phyloP scores from a whole-genome alignment of 805 yeast genomes.

The Ogataea wickerhamii region DNA sequence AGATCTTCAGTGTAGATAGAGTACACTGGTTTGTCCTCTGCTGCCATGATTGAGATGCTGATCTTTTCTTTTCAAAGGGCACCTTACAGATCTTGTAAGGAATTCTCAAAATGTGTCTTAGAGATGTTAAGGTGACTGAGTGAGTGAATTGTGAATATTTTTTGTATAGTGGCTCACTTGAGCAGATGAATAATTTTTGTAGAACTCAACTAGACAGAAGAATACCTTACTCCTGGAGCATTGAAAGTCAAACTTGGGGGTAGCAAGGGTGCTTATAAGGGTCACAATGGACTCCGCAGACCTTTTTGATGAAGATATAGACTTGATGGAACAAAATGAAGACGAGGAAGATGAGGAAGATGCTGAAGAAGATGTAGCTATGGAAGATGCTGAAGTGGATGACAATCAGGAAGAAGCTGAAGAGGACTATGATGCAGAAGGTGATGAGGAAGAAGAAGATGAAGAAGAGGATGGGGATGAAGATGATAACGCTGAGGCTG shows the following conservation, averaged over 20 bases:
- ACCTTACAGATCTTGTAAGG: too few species aligned
- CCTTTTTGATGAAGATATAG: slow-evolving; percentile 28
- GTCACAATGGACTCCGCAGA: slow-evolving; percentile 25
- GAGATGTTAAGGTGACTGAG: too few species aligned
- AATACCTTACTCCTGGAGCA: too few species aligned
- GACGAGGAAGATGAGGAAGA: slow-evolving; percentile 25
- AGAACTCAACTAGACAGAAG: too few species aligned
- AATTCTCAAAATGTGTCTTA: too few species aligned
- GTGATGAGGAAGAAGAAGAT: slow-evolving; percentile 16
- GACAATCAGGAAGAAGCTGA: slow-evolving; percentile 13
- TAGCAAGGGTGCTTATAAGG: too few species aligned
- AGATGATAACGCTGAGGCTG: slow-evolving; percentile 19
- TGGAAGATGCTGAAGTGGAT: slow-evolving; percentile 8
- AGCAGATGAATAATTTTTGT: too few species aligned
- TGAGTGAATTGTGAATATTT: too few species aligned
- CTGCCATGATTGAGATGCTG: not conserved
- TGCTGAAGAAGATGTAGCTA: slow-evolving; percentile 21
- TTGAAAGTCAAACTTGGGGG: too few species aligned
- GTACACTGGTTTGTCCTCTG: slow-evolving; percentile 1
- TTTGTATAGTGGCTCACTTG: too few species aligned
- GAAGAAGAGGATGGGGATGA: slow-evolving; percentile 13
- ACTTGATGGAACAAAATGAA: slow-evolving; percentile 17
- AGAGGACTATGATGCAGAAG: slow-evolving; percentile 14
- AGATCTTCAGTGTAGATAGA: slow-evolving; percentile 65
- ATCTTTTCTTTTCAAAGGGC: too few species aligned